A percentile compares a stretch with the other conserved stretches of the same genome.
Evolutionary conservation across 2,329 filamentous ascomycete genomes (phyloP).

Genomic region (Verticillium albo-atrum): DNA sequence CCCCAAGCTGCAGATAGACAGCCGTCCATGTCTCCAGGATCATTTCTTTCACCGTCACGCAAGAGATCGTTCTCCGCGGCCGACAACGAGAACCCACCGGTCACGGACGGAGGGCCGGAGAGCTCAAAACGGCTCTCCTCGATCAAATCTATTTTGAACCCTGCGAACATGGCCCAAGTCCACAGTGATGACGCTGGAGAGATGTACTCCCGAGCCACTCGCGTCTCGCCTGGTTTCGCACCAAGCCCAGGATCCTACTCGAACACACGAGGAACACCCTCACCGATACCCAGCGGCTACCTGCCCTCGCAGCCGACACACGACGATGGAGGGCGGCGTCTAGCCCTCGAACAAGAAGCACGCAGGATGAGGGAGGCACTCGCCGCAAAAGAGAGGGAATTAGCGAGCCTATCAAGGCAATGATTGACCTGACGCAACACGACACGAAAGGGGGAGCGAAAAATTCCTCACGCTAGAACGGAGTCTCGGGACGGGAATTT

Average conservation of each 20-base stretch:
- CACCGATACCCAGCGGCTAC: constrained; percentile 16
- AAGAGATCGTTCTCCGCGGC: constrained; percentile 65
- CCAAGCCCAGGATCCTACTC: constrained; percentile 36
- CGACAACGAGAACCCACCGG: constrained; percentile 43
- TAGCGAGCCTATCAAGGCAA: constrained; percentile 40
- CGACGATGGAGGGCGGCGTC: constrained; percentile 45
- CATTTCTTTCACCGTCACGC: constrained; percentile 53
- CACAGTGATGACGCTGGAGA: constrained; percentile 28
- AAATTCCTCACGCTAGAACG: not conserved
- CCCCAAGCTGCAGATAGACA: constrained; percentile 42
- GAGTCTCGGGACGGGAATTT: not conserved
- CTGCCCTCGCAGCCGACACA: constrained; percentile 22
- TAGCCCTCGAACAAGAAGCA: constrained; percentile 66
- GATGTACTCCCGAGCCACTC: constrained; percentile 35
- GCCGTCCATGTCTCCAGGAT: constrained; percentile 55
- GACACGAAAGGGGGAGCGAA: not conserved
- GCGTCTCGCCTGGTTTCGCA: constrained; percentile 38
- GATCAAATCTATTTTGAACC: constrained; percentile 73
- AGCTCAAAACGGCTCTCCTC: constrained; percentile 62
- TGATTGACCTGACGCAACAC: not conserved
- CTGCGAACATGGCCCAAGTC: constrained; percentile 24
- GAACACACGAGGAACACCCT: constrained; percentile 18
- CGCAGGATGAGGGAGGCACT: constrained; percentile 72
- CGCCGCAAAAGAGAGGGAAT: constrained; percentile 68
- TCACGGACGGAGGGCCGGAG: constrained; percentile 36